Evolutionary conservation across 2,329 filamentous ascomycete species (phyloP).

Genomic region (Pestalotiopsis fici): DNA sequence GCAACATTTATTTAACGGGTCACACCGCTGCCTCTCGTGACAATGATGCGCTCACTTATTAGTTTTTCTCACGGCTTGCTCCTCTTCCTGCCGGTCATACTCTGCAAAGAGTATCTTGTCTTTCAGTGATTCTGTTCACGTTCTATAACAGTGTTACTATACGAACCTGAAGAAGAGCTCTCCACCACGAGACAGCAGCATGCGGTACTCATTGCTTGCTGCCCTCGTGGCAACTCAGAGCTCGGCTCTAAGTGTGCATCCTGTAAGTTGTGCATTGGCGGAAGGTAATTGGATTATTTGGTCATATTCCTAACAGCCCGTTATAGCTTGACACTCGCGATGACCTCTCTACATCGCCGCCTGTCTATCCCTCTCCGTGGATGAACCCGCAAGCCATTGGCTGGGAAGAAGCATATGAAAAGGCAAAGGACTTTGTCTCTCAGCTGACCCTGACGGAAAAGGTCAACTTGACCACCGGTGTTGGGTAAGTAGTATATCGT

Average conservation of each 20-base stretch:
- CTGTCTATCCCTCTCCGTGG: conserved; percentile 83
- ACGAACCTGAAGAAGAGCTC: neutral
- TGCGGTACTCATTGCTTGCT: conserved; percentile 7
- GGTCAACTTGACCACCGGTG: conserved; percentile 91
- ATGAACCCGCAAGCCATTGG: conserved; percentile 64
- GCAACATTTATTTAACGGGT: neutral
- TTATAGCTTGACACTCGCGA: conserved; percentile 21
- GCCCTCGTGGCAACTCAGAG: conserved; percentile 10
- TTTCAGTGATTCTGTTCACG: neutral
- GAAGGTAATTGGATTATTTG: neutral
- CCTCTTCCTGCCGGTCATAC: neutral
- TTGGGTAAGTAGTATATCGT: conserved; percentile 62
- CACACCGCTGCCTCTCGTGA: neutral
- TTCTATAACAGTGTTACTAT: neutral
- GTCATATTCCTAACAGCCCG: conserved; percentile 14
- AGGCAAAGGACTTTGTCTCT: conserved; percentile 78
- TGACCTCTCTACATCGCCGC: conserved; percentile 26
- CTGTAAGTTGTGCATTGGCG: neutral
- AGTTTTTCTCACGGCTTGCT: neutral
- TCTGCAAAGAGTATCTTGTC: neutral
- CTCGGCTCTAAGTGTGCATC: conserved; percentile 13
- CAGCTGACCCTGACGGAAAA: conserved; percentile 85
- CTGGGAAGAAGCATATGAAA: conserved; percentile 76
- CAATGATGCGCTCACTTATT: neutral
- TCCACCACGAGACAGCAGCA: conserved; percentile 1